Evolutionary conservation across 352 stramenopile species (phyloP).

Genomic region (Phytophthora pluvialis): DNA sequence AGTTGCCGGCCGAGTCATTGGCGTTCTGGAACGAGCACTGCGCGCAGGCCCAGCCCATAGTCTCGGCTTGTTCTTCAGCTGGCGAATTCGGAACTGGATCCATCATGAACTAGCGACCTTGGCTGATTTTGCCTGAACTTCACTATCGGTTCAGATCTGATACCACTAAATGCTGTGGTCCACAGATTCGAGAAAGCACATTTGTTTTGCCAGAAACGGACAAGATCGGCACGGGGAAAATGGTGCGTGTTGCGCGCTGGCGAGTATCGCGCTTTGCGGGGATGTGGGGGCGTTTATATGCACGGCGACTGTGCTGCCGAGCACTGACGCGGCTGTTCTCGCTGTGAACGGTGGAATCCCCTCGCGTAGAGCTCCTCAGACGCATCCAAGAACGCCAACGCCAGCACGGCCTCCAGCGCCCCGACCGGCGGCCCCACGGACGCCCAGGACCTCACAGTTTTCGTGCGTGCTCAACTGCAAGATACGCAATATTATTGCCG

Average conservation of each 20-base stretch:
- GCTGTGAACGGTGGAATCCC: not conserved
- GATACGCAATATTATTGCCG: not conserved
- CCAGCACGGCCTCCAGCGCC: constrained; percentile 7
- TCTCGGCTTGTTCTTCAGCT: constrained; percentile 12
- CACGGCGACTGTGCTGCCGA: not conserved
- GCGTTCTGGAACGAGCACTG: constrained; percentile 58
- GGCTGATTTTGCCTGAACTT: constrained; percentile 11
- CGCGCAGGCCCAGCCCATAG: constrained; percentile 48
- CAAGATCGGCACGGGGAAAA: constrained; percentile 23
- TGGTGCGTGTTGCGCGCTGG: constrained; percentile 25
- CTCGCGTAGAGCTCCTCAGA: constrained; percentile 42
- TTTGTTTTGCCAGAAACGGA: constrained; percentile 20
- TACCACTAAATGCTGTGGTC: constrained; percentile 1
- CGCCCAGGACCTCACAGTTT: constrained; percentile 71
- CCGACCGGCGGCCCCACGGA: constrained; percentile 42
- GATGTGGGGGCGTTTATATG: not conserved
- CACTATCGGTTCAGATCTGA: constrained; percentile 25
- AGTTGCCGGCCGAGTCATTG: constrained; percentile 40
- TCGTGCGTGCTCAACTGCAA: constrained; percentile 43
- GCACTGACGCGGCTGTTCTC: constrained; percentile 7
- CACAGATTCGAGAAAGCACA: not conserved
- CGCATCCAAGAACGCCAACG: constrained; percentile 47
- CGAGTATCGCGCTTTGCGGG: not conserved
- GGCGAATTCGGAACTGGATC: constrained; percentile 28
- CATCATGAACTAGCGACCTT: not conserved